Base-by-base conservation (phyloP, 1,284 basidiomycete genomes). In the Volvariella surrecta region DNA sequence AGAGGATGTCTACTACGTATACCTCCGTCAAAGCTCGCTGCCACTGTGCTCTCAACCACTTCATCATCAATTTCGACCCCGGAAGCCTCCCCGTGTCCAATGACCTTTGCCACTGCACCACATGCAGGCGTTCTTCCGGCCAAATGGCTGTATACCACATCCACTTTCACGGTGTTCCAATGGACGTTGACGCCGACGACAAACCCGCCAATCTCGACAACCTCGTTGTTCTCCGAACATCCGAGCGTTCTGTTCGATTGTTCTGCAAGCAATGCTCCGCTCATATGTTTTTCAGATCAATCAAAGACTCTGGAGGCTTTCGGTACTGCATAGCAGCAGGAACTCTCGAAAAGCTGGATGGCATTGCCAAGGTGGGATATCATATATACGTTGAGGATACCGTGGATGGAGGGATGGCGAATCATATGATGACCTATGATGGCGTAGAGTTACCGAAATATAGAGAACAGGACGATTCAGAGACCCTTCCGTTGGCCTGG, bases 361-460 rank as follows among this genome's bases (percentile, higher is more conserved):
- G 44, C 9, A 37, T 45, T 11, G 44, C 15, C 18, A 24, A 45
- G 18, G 22, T 41, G 4, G 39, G 28, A 15, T 40, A 32, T 16
- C 44, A 45, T 22, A 45, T 45, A 10, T 40, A 18, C 19, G 44
- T 45, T 22, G 17, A 13, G 7, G 44, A 45, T 35, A 45, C 44
- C 1, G 10, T 32, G 17, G 44, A 45, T 18, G 44, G 44, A 13
- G 44, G 44, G 17, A 3, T 45, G 13, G 44, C 44, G 13, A 38
- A 45, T 15, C 44, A 45, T 21, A 22, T 34, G 15, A 32, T 31
- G 20, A n/a, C 32, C 15, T 30, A 34, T n/a, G 21, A 41, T 21
- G 39, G 44, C 18, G 24, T 31, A 28, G 44, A 45, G 24, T 28
- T 45, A 15, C 13, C 21, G n/a, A 39, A 43, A 22, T 45, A 39